Evolutionary conservation across 306 rosid genomes (phyloP).

Genomic region (Astragalus membranaceus): DNA sequence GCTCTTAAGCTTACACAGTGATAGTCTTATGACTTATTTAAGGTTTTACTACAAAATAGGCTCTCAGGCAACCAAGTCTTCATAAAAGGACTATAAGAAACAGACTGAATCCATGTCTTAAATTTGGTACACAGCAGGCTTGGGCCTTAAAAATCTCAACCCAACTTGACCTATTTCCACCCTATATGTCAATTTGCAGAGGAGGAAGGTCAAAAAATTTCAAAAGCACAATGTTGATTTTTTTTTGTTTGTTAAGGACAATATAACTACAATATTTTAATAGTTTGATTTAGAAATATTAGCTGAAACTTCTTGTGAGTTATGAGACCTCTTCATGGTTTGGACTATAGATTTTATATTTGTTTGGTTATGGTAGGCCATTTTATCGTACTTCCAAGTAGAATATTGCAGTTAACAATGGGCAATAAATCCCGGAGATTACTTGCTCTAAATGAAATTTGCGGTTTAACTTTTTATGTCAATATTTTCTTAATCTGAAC

Average conservation of each 20-base stretch:
- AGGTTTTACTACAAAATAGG: neutral
- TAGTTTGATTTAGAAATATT: neutral
- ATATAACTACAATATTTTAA: neutral
- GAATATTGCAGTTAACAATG: neutral
- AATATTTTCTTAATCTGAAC: neutral
- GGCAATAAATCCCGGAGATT: neutral
- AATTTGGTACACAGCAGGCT: neutral
- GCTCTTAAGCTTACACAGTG: neutral
- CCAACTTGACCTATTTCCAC: neutral
- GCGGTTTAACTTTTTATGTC: neutral
- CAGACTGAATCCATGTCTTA: neutral
- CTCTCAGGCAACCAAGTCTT: neutral
- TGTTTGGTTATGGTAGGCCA: neutral
- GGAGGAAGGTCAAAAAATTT: no score
- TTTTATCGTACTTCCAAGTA: neutral
- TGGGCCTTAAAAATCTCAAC: neutral
- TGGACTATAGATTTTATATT: neutral
- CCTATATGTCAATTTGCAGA: no score
- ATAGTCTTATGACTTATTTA: neutral
- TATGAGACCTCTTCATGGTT: neutral
- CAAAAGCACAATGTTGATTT: neutral
- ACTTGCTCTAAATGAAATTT: neutral
- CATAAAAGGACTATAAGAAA: neutral
- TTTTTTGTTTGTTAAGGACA: neutral
- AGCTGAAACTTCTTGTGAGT: neutral